A percentile compares a stretch with the other conserved stretches of the same genome.
Evolutionary conservation across 2,329 filamentous ascomycete species (phyloP).

Genomic region (Pezicula radicicola): DNA sequence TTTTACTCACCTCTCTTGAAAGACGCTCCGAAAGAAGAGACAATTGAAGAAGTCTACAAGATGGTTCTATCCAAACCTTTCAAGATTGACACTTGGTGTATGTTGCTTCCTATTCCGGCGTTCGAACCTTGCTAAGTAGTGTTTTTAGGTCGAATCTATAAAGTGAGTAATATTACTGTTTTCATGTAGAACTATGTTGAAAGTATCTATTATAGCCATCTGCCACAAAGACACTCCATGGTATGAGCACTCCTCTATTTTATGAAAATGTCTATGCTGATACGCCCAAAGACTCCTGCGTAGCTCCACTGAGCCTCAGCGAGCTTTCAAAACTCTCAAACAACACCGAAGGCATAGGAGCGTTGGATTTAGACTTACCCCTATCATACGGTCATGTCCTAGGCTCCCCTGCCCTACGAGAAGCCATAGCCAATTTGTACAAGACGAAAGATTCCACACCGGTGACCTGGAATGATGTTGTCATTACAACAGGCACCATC

Average conservation of each 20-base stretch:
- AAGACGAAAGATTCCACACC: slow-evolving; percentile 47
- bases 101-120: background rate
- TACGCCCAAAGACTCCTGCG: slow-evolving; percentile 61
- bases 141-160: background rate
- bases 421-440: slow-evolving; percentile 63
- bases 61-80: background rate
- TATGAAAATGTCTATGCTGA: no score
- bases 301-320: slow-evolving; percentile 68
- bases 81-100: slow-evolving; percentile 2
- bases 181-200: background rate
- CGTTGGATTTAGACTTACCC: slow-evolving; percentile 50
- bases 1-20: background rate
- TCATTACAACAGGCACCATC: slow-evolving; percentile 79
- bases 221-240: background rate
- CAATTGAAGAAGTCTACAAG: background rate
- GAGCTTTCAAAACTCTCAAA: slow-evolving; percentile 60
- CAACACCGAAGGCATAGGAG: slow-evolving; percentile 39
- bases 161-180: background rate
- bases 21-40: background rate
- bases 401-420: slow-evolving; percentile 61
- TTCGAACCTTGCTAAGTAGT: background rate
- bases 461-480: slow-evolving; percentile 57
- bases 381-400: slow-evolving; percentile 76
- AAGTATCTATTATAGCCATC: background rate
- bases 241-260: background rate